A percentile compares a stretch with the other conserved stretches of the same genome.
Evolutionary conservation across 257 asterid species (phyloP).

Genomic region (Rubia yunnanensis): DNA sequence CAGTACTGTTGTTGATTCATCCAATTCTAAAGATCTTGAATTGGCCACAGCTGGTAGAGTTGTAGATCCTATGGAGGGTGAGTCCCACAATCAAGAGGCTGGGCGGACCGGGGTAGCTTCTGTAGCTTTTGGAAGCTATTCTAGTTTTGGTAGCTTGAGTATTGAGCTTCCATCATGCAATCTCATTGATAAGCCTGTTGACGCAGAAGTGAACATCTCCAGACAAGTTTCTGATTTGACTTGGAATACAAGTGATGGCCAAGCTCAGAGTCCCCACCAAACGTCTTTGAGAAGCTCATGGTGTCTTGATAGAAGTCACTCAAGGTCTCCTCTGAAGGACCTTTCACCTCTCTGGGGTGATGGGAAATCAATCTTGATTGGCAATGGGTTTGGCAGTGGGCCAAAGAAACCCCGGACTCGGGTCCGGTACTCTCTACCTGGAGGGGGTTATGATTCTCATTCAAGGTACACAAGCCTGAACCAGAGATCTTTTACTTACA

Average conservation of each 20-base stretch:
- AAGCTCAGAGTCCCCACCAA: constrained; percentile 31
- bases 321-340: constrained; percentile 42
- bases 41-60: constrained; percentile 16
- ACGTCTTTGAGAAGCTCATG: constrained; percentile 31
- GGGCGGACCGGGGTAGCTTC: constrained; percentile 27
- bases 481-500: constrained; percentile 58
- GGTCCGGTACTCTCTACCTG: constrained; percentile 80
- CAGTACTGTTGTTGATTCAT: constrained; percentile 13
- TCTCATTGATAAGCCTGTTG: constrained; percentile 28
- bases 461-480: constrained; percentile 44
- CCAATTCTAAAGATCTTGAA: constrained; percentile 9
- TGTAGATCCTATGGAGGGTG: constrained; percentile 17
- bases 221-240: constrained; percentile 34
- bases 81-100: constrained; percentile 15
- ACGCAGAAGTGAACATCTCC: constrained; percentile 23
- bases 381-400: constrained; percentile 58
- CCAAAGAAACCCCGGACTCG: constrained; percentile 93
- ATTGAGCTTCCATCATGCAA: constrained; percentile 52
- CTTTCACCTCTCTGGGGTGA: constrained; percentile 51
- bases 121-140: constrained; percentile 18
- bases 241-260: constrained; percentile 32
- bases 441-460: constrained; percentile 41
- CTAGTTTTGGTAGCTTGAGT: constrained; percentile 33
- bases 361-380: constrained; percentile 38
- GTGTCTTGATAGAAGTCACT: constrained; percentile 38